Base-by-base conservation (phyloP, 805 yeast species). In the Candida andamanensis region DNA sequence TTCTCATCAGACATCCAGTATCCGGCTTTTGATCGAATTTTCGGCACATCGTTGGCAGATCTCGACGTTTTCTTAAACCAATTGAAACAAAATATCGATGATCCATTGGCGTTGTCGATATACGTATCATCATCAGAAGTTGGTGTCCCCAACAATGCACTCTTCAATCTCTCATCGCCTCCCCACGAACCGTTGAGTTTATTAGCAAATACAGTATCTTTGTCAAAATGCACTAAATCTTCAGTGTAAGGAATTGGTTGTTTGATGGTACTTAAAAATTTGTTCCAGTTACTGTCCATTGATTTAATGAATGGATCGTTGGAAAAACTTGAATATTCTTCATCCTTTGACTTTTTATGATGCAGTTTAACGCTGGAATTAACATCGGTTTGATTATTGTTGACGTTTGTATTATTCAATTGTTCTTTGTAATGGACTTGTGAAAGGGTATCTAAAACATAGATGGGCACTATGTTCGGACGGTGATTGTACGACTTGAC, bases 1-100 rank as follows among this genome's bases (percentile, higher is more conserved):
- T 72, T 80, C 49, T 66, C 78, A 37, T 70, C 64, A 37, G 80
- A 69, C 78, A 74, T 72, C 85, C 85, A 79, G 49, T 77, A 78
- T 5, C 78, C 77, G 0, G 84, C 84, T 35, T 67, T 69, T 11
- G 79, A 67, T 30, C 75, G 53, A 24, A 73, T 68, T 36, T 65
- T 61, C 4, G 63, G 54, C 20, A 40, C 60, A 32, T 40, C 53
- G 36, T 55, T 57, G 18, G 14, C 23, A 16, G 17, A 6, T 50
- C 36, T 43, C 40, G 35, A 42, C 32, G 17, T 21, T 24, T 33
- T 23, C 14, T 37, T 30, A 7, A 27, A 26, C 30, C 23, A 12
- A 24, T 26, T 5, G n/a, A n/a, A n/a, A n/a, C n/a, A n/a, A 26
- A 30, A 15, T 19, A 13, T n/a, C 32, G 35, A 8, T 15, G 18